Base-by-base conservation (phyloP, 2,329 filamentous ascomycete species). In the Pestalotiopsis fici region DNA sequence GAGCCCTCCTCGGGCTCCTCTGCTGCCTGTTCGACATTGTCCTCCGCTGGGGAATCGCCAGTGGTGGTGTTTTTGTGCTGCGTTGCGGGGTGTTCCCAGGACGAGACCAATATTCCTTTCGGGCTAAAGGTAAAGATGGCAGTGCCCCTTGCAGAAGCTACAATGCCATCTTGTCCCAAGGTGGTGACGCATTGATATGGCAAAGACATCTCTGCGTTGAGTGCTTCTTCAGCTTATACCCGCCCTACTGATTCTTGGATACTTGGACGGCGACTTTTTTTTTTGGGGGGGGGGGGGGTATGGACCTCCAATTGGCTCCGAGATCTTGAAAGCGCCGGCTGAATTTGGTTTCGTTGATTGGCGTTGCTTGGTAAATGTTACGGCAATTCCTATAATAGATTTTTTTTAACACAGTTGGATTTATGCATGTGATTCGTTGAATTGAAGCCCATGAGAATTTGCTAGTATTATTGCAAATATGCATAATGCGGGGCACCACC, bases 141-240 rank as follows among this genome's bases (percentile, higher is more conserved):
- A 25, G 59, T 61, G 55, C 68, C 68, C 15, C 68, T 66, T 3
- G 68, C 61, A 27, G 66, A 61, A 59, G 54, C 64, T 13, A 68
- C 37, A 21, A 68, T 66, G 37, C 64, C 66, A 35, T 47, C 35
- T 37, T 64, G 39, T 12, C 66, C 64, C 12, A 66, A n/a, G 13
- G 57, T 35, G n/a, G 59, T 31, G n/a, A 69, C 63, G 28, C 61
- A 66, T 37, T 69, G 68, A 23, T 66, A 69, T 2, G 68, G 68
- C 6, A 68, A 23, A 7, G 55, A 13, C 64, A 66, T 66, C 12
- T 62, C 5, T 60, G 15, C 57, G 15, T 9, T 50, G 43, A 7
- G n/a, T 50, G 43, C 18, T 23, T 50, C 21, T 23, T 35, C 31
- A 35, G 43, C 43, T 23, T 50, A 50, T 50, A 21, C 18, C 43